These are phyloP conservation scores for Ascochyta koolunga DNA, from an alignment of 2,329 filamentous ascomycete species.

Conservation along the genomic window DNA sequence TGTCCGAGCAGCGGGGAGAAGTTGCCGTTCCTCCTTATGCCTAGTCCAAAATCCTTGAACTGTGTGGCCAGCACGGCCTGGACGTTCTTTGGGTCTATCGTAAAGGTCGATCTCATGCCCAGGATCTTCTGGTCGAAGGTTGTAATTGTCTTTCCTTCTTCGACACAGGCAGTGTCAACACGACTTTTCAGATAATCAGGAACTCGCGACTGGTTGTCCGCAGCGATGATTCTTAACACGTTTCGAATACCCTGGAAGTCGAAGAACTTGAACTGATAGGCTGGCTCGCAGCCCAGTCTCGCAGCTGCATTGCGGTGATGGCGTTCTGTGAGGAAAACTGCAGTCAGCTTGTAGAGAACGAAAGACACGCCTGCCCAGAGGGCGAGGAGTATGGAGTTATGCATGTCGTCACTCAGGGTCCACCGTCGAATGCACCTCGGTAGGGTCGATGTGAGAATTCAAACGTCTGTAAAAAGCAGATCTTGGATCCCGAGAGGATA, in stretches of 20 bases:
- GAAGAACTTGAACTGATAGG: conserved; percentile 50
- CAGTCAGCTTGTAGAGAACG: conserved; percentile 37
- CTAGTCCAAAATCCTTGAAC: conserved; percentile 54
- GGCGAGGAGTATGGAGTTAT: conserved; percentile 33
- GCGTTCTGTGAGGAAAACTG: conserved; percentile 34
- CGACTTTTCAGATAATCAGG: conserved; percentile 40
- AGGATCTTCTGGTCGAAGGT: conserved; percentile 35
- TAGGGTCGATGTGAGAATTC: neutral
- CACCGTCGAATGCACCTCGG: neutral
- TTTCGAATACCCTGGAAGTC: conserved; percentile 59
- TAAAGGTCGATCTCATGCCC: conserved; percentile 30
- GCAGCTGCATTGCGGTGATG: conserved; percentile 45
- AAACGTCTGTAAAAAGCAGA: neutral
- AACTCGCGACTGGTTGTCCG: conserved; percentile 41
- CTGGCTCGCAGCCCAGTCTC: conserved; percentile 52
- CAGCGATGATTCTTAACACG: conserved; percentile 48
- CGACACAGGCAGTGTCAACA: conserved; percentile 23
- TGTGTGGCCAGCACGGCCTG: conserved; percentile 53
- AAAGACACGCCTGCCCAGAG: conserved; percentile 41
- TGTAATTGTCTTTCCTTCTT: conserved; percentile 28
- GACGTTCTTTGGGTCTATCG: conserved; percentile 53
- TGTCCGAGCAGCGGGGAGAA: conserved; percentile 51
- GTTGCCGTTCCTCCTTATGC: conserved; percentile 40
- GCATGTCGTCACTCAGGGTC: conserved; percentile 25
- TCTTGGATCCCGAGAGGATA: neutral